Evolutionary conservation across 371 early-diverging fungal genomes (phyloP).

Genomic region (Parasitella parasitica): DNA sequence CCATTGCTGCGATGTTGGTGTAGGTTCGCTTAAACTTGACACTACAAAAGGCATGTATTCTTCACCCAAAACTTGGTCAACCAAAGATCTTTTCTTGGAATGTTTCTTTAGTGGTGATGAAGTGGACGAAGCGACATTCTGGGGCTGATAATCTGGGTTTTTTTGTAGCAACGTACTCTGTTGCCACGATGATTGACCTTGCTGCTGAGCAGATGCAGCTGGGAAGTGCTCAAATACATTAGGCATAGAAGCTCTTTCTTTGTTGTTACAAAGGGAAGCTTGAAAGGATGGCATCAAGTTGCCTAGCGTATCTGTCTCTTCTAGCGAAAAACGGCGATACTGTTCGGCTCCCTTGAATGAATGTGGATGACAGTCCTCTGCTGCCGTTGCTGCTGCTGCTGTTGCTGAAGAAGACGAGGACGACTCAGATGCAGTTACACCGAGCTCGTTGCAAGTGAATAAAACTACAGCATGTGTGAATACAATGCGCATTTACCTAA

Average conservation of each 20-base stretch:
- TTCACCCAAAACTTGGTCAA: conserved; percentile 3
- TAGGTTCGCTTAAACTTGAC: conserved; percentile 19
- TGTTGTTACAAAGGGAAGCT: background rate
- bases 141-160: background rate
- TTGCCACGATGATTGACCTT: background rate
- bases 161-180: background rate
- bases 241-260: conserved; percentile 7
- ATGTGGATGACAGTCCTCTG: background rate
- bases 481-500: background rate
- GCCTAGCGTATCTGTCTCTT: background rate
- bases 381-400: background rate
- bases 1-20: background rate
- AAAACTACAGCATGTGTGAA: background rate
- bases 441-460: background rate
- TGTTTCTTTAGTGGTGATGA: conserved; percentile 14
- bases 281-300: background rate
- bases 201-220: background rate
- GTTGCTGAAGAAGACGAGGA: background rate
- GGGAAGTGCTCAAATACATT: conserved; percentile 2
- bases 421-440: background rate
- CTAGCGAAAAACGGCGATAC: conserved; percentile 10
- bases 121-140: background rate
- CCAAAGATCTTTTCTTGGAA: conserved; percentile 4
- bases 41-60: conserved; percentile 11
- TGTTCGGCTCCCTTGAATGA: conserved; percentile 9